phyloP scores from a whole-genome alignment of 179 eudicot genomes.

The Spergularia azorica region DNA sequence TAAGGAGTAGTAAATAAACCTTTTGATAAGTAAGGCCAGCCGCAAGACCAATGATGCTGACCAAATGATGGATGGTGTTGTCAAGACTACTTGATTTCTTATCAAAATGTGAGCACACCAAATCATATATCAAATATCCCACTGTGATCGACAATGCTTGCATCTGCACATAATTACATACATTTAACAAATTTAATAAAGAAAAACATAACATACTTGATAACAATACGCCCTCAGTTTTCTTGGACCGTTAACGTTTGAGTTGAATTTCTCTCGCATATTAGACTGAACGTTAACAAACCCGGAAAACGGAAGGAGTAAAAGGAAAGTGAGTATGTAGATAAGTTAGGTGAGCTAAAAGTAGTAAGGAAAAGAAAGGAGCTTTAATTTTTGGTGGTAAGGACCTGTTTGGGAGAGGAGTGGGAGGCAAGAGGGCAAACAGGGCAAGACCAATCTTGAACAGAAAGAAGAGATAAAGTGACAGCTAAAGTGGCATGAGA shows the following conservation, averaged over 20 bases:
- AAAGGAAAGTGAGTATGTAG: too few relatives aligned
- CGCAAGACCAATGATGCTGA: slow-evolving; percentile 73
- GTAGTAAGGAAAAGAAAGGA: not conserved
- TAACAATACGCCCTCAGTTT: too few relatives aligned
- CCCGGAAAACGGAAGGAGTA: too few relatives aligned
- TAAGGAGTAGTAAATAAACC: slow-evolving; percentile 48
- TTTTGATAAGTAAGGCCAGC: slow-evolving; percentile 76
- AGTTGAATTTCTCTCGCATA: too few relatives aligned
- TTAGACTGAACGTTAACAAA: too few relatives aligned
- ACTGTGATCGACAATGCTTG: slow-evolving; percentile 48
- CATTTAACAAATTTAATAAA: not conserved
- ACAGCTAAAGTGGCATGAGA: slow-evolving; percentile 66
- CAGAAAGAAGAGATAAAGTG: slow-evolving; percentile 47
- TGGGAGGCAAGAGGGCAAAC: slow-evolving; percentile 67
- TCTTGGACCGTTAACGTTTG: too few relatives aligned
- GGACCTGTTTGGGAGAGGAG: slow-evolving; percentile 72
- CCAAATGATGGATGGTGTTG: slow-evolving; percentile 76
- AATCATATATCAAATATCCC: slow-evolving; percentile 74
- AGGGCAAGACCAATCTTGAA: slow-evolving; percentile 76
- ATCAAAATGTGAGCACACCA: slow-evolving; percentile 62
- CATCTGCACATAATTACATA: slow-evolving; percentile 47
- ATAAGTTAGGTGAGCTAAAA: too few relatives aligned
- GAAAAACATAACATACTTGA: not conserved
- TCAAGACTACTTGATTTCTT: slow-evolving; percentile 46
- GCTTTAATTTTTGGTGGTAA: not conserved